Evolutionary conservation across 2,329 filamentous ascomycete genomes (phyloP).

Genomic region (Neonectria coccinea): DNA sequence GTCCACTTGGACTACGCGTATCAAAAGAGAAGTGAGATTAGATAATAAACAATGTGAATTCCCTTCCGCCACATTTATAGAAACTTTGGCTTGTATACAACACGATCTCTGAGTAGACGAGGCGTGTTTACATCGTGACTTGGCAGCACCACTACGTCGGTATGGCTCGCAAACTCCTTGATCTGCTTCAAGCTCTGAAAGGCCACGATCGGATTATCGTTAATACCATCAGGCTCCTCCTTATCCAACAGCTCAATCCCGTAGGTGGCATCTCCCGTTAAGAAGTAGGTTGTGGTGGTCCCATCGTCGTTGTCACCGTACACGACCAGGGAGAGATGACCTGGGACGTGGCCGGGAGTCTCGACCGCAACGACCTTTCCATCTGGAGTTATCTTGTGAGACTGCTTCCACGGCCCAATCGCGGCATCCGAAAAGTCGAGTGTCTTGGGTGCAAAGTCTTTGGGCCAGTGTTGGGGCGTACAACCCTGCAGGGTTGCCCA

Average conservation of each 20-base stretch:
- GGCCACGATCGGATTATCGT: slow-evolving; percentile 13
- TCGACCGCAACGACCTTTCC: slow-evolving; percentile 10
- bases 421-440: slow-evolving; percentile 6
- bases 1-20: background rate
- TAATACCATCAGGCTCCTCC: slow-evolving; percentile 23
- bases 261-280: slow-evolving; percentile 19
- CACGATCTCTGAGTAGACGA: slow-evolving; percentile 3
- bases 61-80: too few relatives aligned
- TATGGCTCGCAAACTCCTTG: slow-evolving; percentile 18
- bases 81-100: slow-evolving; percentile 11
- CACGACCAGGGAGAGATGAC: slow-evolving; percentile 19
- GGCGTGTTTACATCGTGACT: slow-evolving; percentile 14
- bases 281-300: slow-evolving; percentile 12
- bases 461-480: slow-evolving; percentile 18
- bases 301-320: slow-evolving; percentile 7
- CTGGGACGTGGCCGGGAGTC: slow-evolving; percentile 21
- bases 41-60: background rate
- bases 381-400: slow-evolving; percentile 13
- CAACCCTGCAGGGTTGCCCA: slow-evolving; percentile 6
- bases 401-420: slow-evolving; percentile 17
- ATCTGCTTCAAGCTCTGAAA: slow-evolving; percentile 17
- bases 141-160: slow-evolving; percentile 13
- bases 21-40: background rate
- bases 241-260: slow-evolving; percentile 12
- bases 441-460: slow-evolving; percentile 8